Conservation (phyloP, 179 eudicot genomes). For the Vitellaria paradoxa region DNA sequence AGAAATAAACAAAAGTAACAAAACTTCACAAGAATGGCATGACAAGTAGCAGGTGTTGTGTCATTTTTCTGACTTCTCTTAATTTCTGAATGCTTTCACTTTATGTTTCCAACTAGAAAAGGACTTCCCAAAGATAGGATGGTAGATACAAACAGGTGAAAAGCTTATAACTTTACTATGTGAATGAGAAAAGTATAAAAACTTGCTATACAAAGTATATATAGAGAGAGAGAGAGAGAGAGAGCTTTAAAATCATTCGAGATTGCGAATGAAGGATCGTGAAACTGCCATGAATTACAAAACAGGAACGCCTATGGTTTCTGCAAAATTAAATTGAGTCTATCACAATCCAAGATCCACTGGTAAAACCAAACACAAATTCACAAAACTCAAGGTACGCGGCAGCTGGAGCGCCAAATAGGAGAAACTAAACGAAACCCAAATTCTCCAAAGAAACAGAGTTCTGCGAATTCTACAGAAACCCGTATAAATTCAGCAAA, state of each 20-base stretch:
- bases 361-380: background rate
- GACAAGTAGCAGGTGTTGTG: slow-evolving; percentile 17
- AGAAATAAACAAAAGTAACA: background rate
- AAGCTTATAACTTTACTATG: background rate
- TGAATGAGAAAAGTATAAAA: background rate
- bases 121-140: slow-evolving; percentile 1
- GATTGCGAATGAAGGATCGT: background rate
- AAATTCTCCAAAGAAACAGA: background rate
- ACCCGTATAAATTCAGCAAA: background rate
- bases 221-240: background rate
- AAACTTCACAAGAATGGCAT: slow-evolving; percentile 31
- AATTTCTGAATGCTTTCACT: background rate
- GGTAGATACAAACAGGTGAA: background rate
- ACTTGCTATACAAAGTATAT: too few species aligned
- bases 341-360: background rate
- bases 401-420: background rate
- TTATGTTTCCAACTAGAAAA: slow-evolving; percentile 9
- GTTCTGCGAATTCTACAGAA: background rate
- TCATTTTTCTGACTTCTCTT: background rate
- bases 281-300: background rate
- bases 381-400: background rate
- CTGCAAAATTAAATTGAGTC: background rate
- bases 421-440: background rate
- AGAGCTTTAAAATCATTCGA: background rate
- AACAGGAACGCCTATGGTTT: background rate